phyloP scores from a whole-genome alignment of 2,329 filamentous ascomycete species.

The Fusarium veterinarium region DNA sequence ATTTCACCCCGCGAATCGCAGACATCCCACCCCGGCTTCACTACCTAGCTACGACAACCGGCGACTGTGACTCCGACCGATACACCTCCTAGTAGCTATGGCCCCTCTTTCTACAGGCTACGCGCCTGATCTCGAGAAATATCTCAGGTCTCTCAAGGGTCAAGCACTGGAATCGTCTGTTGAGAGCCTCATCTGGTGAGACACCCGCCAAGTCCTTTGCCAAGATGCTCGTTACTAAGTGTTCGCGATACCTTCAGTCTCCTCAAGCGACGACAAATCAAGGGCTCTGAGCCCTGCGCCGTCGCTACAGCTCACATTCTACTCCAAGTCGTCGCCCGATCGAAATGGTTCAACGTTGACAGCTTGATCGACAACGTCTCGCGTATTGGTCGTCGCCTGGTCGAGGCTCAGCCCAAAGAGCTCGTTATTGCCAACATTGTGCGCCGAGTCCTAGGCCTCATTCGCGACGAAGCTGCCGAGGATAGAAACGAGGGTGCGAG shows the following conservation, averaged over 20 bases:
- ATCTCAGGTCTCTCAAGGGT: slow-evolving; percentile 81
- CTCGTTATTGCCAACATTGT: slow-evolving; percentile 96
- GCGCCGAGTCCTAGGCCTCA: slow-evolving; percentile 86
- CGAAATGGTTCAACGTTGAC: slow-evolving; percentile 80
- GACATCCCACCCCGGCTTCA: slow-evolving; percentile 36
- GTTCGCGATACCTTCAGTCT: slow-evolving; percentile 64
- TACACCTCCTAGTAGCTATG: slow-evolving; percentile 44
- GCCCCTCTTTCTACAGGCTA: slow-evolving; percentile 51
- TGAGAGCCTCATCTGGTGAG: slow-evolving; percentile 85
- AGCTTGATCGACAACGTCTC: slow-evolving; percentile 85
- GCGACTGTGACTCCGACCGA: slow-evolving; percentile 12
- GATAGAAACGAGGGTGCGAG: slow-evolving; percentile 74
- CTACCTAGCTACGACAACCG: slow-evolving; percentile 18
- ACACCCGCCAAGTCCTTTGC: neutral
- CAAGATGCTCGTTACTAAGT: slow-evolving; percentile 15
- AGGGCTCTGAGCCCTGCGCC: slow-evolving; percentile 87
- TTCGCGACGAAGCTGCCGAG: slow-evolving; percentile 90
- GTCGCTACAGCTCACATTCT: slow-evolving; percentile 91
- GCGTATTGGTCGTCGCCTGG: slow-evolving; percentile 79
- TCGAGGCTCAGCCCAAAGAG: slow-evolving; percentile 87
- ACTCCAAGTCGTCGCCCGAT: slow-evolving; percentile 84
- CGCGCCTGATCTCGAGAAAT: slow-evolving; percentile 81
- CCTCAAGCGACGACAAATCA: slow-evolving; percentile 90
- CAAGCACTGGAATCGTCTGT: slow-evolving; percentile 83
- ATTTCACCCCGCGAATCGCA: slow-evolving; percentile 36